A percentile compares a stretch with the other conserved stretches of the same genome.
These are phyloP conservation scores for Isatis lusitanica DNA, from an alignment of 441 rosid species.

Conservation along the genomic window DNA sequence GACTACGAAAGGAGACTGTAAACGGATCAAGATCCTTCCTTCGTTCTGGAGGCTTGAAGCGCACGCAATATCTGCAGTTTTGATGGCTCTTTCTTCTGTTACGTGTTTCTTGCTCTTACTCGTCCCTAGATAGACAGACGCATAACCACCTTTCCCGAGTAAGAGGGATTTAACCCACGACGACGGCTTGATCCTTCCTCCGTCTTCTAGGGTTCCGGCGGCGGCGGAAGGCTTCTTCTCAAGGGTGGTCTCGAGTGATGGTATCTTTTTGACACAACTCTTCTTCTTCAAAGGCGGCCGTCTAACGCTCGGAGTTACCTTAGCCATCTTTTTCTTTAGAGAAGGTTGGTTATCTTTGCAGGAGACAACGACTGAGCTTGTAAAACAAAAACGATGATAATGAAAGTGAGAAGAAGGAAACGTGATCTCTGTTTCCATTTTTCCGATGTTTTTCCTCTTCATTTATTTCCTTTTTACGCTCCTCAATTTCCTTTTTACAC, in stretches of 20 bases:
- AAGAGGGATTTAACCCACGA: neutral
- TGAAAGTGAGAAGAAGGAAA: neutral
- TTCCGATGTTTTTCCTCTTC: neutral
- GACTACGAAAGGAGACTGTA: neutral
- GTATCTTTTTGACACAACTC: neutral
- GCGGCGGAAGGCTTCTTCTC: neutral
- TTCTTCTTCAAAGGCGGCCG: neutral
- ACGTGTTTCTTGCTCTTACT: neutral
- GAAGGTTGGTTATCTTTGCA: neutral
- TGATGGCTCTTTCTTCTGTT: neutral
- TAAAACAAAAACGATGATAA: no score
- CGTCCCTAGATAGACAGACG: neutral
- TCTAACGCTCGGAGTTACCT: neutral
- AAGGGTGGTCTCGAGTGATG: neutral
- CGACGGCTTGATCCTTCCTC: neutral
- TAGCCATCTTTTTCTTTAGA: neutral
- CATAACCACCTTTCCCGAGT: neutral
- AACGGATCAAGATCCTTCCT: neutral
- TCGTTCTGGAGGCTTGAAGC: neutral
- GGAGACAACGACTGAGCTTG: neutral
- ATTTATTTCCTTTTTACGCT: neutral
- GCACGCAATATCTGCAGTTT: neutral
- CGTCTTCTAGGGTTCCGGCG: neutral
- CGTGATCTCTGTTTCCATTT: neutral
- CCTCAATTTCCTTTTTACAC: neutral